Conservation (phyloP, 2,329 filamentous ascomycete genomes). For the Diplodia mutila region DNA sequence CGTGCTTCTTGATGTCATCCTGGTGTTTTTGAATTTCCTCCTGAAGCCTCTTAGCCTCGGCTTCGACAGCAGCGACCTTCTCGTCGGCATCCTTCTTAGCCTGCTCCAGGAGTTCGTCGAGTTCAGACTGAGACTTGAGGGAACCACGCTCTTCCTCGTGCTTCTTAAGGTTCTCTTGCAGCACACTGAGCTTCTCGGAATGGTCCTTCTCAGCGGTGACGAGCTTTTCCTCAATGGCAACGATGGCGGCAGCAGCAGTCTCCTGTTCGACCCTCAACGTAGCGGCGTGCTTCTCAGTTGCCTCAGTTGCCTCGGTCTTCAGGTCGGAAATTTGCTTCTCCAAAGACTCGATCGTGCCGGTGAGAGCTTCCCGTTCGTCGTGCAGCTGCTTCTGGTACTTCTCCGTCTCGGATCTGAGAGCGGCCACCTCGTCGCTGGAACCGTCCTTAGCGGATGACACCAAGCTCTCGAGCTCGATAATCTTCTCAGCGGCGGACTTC, state of each 20-base stretch:
- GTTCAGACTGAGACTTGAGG: slow-evolving; percentile 21
- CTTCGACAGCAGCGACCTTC: slow-evolving; percentile 7
- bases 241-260: slow-evolving; percentile 13
- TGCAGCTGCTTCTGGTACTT: slow-evolving; percentile 25
- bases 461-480: slow-evolving; percentile 16
- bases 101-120: slow-evolving; percentile 13
- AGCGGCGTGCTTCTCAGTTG: slow-evolving; percentile 3
- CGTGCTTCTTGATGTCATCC: slow-evolving; percentile 13
- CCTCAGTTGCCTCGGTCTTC: slow-evolving; percentile 8
- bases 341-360: slow-evolving; percentile 10
- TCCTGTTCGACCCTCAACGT: slow-evolving; percentile 14
- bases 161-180: slow-evolving; percentile 17
- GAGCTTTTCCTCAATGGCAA: slow-evolving; percentile 24
- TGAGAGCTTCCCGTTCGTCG: slow-evolving; percentile 18
- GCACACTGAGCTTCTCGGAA: slow-evolving; percentile 4
- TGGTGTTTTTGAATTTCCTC: slow-evolving; percentile 10
- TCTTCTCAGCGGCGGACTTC: slow-evolving; percentile 15
- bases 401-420: slow-evolving; percentile 16
- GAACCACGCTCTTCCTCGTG: slow-evolving; percentile 10
- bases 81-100: neutral
- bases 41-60: slow-evolving; percentile 15
- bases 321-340: slow-evolving; percentile 21
- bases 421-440: slow-evolving; percentile 5
- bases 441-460: slow-evolving; percentile 6
- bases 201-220: slow-evolving; percentile 21